Percentiles rank a stretch among this genome's conserved stretches.
phyloP scores from a whole-genome alignment of 331 rosid genomes.

The Spiraea crenata region DNA sequence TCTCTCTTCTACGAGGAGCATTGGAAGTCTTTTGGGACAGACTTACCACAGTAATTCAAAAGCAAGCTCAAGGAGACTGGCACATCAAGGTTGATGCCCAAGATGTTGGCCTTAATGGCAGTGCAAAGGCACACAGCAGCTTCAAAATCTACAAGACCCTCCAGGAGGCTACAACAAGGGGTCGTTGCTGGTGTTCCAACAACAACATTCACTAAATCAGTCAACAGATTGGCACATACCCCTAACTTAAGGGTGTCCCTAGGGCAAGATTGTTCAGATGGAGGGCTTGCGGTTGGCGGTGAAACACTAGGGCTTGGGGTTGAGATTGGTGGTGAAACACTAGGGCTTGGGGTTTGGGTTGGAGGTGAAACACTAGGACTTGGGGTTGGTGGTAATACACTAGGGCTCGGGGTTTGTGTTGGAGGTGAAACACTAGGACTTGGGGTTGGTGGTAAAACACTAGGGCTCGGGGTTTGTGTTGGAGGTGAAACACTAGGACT shows the following conservation, averaged over 20 bases:
- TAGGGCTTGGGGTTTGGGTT: neutral
- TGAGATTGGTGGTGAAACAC: neutral
- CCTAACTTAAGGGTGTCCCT: slow-evolving; percentile 58
- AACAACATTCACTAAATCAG: slow-evolving; percentile 37
- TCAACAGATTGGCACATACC: slow-evolving; percentile 59
- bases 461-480: neutral
- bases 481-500: neutral
- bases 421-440: neutral
- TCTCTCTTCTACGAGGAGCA: slow-evolving; percentile 16
- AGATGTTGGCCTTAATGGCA: slow-evolving; percentile 59
- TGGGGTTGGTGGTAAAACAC: neutral
- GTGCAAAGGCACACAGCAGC: slow-evolving; percentile 89
- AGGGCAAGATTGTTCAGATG: slow-evolving; percentile 23
- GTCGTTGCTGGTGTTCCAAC: slow-evolving; percentile 56
- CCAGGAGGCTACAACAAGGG: slow-evolving; percentile 61
- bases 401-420: too few relatives aligned
- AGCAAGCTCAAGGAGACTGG: slow-evolving; percentile 57
- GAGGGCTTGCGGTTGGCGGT: neutral
- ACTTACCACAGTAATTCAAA: slow-evolving; percentile 57
- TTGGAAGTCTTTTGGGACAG: slow-evolving; percentile 24
- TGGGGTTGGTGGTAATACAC: too few relatives aligned
- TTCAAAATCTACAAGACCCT: slow-evolving; percentile 59
- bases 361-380: neutral
- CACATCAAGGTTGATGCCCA: slow-evolving; percentile 58
- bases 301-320: neutral